Percentiles rank a stretch among this genome's conserved stretches.
Evolutionary conservation across 208 protist species (phyloP).

Genomic region (Porcisia deanei): DNA sequence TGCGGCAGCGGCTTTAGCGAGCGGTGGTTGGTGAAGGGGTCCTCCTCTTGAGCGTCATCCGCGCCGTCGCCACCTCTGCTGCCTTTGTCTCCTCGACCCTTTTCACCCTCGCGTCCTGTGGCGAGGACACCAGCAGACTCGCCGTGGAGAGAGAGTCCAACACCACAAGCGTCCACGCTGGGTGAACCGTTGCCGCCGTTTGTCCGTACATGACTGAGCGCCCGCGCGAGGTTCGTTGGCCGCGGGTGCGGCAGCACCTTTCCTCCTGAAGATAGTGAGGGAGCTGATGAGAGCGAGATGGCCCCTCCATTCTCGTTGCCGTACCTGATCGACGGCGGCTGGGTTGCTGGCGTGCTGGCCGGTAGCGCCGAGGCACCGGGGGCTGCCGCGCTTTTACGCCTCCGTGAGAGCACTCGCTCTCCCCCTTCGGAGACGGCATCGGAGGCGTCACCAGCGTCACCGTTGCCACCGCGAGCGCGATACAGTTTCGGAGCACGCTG

Average conservation of each 20-base stretch:
- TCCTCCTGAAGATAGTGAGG: slow-evolving; percentile 1
- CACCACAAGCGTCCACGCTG: neutral
- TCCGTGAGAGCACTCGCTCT: slow-evolving; percentile 45
- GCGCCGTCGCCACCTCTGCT: neutral
- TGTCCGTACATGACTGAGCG: slow-evolving; percentile 14
- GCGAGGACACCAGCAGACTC: slow-evolving; percentile 10
- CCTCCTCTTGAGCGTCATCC: slow-evolving; percentile 35
- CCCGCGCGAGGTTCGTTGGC: slow-evolving; percentile 21
- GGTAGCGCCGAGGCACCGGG: neutral
- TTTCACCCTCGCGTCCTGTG: neutral
- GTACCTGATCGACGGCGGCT: slow-evolving; percentile 6
- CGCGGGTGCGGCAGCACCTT: slow-evolving; percentile 18
- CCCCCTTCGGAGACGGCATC: slow-evolving; percentile 34
- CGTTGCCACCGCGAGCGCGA: slow-evolving; percentile 37
- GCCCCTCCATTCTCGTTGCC: slow-evolving; percentile 1
- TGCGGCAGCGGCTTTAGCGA: slow-evolving; percentile 77
- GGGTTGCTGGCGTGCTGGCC: slow-evolving; percentile 6
- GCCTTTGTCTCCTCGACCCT: neutral
- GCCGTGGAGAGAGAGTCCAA: slow-evolving; percentile 17
- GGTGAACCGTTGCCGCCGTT: neutral
- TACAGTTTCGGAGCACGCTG: slow-evolving; percentile 85
- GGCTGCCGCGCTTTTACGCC: slow-evolving; percentile 8
- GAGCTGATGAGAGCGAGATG: neutral
- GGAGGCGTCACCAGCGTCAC: slow-evolving; percentile 23
- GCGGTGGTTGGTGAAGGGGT: slow-evolving; percentile 41